Conservation (phyloP, 345 rosid genomes). For the Lumnitzera racemosa region DNA sequence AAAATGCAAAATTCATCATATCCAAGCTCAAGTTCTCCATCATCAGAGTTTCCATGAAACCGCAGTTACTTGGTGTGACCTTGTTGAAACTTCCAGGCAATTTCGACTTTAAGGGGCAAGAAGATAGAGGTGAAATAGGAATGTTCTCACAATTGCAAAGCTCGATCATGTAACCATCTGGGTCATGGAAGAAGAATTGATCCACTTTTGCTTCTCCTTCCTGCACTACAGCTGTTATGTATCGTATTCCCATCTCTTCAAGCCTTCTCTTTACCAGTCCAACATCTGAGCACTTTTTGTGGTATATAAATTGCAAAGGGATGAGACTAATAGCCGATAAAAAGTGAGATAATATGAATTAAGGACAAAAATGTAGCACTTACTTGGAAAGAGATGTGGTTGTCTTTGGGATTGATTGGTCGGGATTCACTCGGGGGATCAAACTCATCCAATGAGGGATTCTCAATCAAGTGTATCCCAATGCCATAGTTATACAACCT, state of each 20-base stretch:
- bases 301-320: not conserved
- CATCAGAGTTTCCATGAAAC: constrained; percentile 1
- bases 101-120: not conserved
- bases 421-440: not conserved
- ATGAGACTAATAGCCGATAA: not conserved
- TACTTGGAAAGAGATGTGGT: constrained; percentile 8
- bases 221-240: not conserved
- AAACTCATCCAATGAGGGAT: not conserved
- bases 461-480: constrained; percentile 3
- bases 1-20: constrained; percentile 1
- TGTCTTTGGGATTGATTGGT: constrained; percentile 5
- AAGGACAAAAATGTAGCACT: not conserved
- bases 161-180: constrained; percentile 10
- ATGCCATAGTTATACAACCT: constrained; percentile 8
- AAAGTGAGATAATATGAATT: not conserved
- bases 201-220: constrained; percentile 4
- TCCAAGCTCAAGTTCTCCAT: constrained; percentile 4
- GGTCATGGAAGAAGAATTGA: constrained; percentile 6
- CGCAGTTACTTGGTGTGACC: not conserved
- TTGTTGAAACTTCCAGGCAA: not conserved
- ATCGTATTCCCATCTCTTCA: constrained; percentile 1
- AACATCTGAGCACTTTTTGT: constrained; percentile 4
- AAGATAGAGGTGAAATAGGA: not conserved
- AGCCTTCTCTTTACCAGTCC: constrained; percentile 4
- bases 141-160: constrained; percentile 6